phyloP scores from a whole-genome alignment of 805 yeast genomes.

The Cyberlindnera maritima region DNA sequence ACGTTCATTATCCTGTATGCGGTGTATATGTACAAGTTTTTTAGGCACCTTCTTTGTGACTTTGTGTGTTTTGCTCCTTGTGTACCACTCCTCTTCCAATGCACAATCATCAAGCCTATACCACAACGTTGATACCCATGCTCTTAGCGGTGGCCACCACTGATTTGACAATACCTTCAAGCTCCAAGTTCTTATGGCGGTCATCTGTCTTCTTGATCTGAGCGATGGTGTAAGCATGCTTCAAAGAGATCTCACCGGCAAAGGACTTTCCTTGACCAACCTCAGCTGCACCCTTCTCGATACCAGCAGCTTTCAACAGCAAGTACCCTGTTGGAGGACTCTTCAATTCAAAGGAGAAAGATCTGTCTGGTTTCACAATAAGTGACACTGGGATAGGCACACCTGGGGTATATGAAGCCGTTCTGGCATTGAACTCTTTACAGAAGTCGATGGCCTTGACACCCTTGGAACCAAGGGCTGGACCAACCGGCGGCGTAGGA shows the following conservation, averaged over 20 bases:
- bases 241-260: constrained; percentile 71
- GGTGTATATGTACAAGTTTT: constrained; percentile 11
- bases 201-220: constrained; percentile 87
- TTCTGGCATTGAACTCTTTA: constrained; percentile 96
- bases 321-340: constrained; percentile 92
- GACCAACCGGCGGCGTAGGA: constrained; percentile 99
- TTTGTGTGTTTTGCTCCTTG: not conserved
- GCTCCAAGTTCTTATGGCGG: constrained; percentile 64
- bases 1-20: constrained; percentile 11
- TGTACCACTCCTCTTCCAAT: not conserved
- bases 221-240: constrained; percentile 93
- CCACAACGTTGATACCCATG: constrained; percentile 80
- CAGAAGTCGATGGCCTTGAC: constrained; percentile 98
- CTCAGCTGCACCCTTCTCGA: constrained; percentile 73
- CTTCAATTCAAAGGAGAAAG: constrained; percentile 81
- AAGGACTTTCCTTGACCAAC: constrained; percentile 49
- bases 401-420: constrained; percentile 83
- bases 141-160: constrained; percentile 86
- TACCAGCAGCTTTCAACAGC: constrained; percentile 75
- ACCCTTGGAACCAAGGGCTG: constrained; percentile 97
- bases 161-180: constrained; percentile 77
- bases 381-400: constrained; percentile 85
- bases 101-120: constrained; percentile 34
- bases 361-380: constrained; percentile 87
- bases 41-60: no score